Evolutionary conservation across 2,329 filamentous ascomycete genomes (phyloP).

Genomic region (Magnaporthales sp.): DNA sequence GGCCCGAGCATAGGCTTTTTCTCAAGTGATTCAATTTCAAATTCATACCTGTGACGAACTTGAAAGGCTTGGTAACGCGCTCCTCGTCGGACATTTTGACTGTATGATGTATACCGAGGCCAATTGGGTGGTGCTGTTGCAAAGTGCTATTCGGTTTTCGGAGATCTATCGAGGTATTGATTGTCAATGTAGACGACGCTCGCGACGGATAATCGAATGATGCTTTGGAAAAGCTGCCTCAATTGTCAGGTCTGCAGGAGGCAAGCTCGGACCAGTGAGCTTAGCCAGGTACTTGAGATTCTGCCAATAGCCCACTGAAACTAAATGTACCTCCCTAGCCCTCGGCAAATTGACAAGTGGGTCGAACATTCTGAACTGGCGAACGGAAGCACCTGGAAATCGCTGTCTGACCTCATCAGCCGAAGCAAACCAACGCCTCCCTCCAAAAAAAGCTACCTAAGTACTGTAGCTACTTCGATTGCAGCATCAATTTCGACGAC

Average conservation of each 20-base stretch:
- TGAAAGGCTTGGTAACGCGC: conserved; percentile 95
- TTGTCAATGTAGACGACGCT: not conserved
- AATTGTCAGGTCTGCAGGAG: not conserved
- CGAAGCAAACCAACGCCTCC: not conserved
- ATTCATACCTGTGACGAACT: conserved; percentile 79
- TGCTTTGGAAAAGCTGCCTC: conserved; percentile 3
- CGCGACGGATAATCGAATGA: not conserved
- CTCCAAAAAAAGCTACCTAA: not conserved
- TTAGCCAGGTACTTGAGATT: not conserved
- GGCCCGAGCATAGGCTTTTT: conserved; percentile 16
- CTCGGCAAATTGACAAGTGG: conserved; percentile 1
- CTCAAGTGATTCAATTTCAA: conserved; percentile 8
- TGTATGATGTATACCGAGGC: conserved; percentile 19
- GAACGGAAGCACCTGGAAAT: not conserved
- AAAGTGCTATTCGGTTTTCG: not conserved
- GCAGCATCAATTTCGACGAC: conserved; percentile 3
- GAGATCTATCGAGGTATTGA: not conserved
- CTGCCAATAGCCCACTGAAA: not conserved
- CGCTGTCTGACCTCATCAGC: conserved; percentile 1
- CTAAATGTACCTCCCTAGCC: not conserved
- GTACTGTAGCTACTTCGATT: conserved; percentile 3
- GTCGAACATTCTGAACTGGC: not conserved
- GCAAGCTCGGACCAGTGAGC: not conserved
- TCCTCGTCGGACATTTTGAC: conserved; percentile 88
- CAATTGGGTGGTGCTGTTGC: conserved; percentile 17